These are phyloP conservation scores for Musa schizocarpa DNA, from an alignment of 176 grass and related monocot genomes.

Conservation along the genomic window DNA sequence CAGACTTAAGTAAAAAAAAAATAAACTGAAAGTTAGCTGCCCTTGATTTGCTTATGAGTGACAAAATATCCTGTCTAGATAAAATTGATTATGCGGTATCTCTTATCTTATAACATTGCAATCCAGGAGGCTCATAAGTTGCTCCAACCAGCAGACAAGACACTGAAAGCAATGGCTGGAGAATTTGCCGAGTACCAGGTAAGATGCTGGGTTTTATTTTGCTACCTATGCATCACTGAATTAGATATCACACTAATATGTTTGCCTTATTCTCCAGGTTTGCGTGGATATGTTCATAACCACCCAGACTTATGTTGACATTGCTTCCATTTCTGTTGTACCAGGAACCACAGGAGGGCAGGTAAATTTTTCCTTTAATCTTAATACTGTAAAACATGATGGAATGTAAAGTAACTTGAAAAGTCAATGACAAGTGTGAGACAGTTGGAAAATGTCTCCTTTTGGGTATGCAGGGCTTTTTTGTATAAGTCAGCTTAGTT, in stretches of 20 bases:
- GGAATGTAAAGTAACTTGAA: background rate
- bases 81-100: background rate
- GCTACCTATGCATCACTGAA: background rate
- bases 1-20: background rate
- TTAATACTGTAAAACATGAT: background rate
- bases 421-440: background rate
- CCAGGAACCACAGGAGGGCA: slow-evolving; percentile 71
- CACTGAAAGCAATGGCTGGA: slow-evolving; percentile 75
- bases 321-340: slow-evolving; percentile 74
- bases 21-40: background rate
- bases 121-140: slow-evolving; percentile 75
- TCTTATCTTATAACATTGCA: slow-evolving; percentile 18
- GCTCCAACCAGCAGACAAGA: slow-evolving; percentile 67
- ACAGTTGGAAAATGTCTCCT: background rate
- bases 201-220: slow-evolving; percentile 9
- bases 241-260: background rate
- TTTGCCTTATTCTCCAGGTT: slow-evolving; percentile 34
- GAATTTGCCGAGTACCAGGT: slow-evolving; percentile 92
- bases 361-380: slow-evolving; percentile 21
- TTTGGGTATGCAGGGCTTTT: background rate
- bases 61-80: too few relatives aligned
- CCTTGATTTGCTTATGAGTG: background rate
- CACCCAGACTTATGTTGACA: slow-evolving; percentile 69
- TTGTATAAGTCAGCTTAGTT: too few relatives aligned
- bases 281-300: slow-evolving; percentile 78